Base-by-base conservation (phyloP, 352 stramenopile species). In the Phytophthora pisi region DNA sequence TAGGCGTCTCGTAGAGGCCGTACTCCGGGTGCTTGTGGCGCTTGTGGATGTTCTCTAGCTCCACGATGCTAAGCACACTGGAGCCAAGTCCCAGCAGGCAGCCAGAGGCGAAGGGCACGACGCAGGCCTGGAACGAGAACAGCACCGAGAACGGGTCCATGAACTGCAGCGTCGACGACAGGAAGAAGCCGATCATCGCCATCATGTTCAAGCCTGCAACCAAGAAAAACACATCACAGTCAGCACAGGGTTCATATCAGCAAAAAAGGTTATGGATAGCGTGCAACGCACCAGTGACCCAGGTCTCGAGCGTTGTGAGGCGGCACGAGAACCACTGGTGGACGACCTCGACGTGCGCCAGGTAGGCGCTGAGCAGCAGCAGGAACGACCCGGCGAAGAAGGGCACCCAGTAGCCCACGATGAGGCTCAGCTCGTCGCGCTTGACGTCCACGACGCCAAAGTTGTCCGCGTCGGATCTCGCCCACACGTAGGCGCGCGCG, bases 331-430 rank as follows among this genome's bases (percentile, higher is more conserved):
- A 89, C 87, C 87, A 95, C 30, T 89, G 81, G 63, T 95, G 87
- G 16, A 93, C 82, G 31, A 93, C 87, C 60, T 95, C 87, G 30
- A 95, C 87, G 52, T 95, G 85, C 49, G 78, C 77, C 53, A 95
- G 72, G 71, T 93, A 95, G 20, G 85, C 79, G 50, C 85, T 90
- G 24, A 92, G 59, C 43, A 90, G 64, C 49, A 95, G 63, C 46
- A 90, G 59, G 73, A 95, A 93, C 24, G 84, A 91, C 18, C 87
- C 87, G n/a, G 85, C 58, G 57, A 93, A 93, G 70, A 92, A 92
- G 13, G 87, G 87, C 16, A 92, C 74, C 87, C 87, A 95, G 68
- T 93, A 93, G 51, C 84, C 77, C 47, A 90, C 60, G 51, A 95
- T 89, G 49, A 95, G 77, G 16, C 69, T 76, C 4, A 87, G 61